phyloP scores from a whole-genome alignment of 345 rosid genomes.

The Euclidium syriacum region DNA sequence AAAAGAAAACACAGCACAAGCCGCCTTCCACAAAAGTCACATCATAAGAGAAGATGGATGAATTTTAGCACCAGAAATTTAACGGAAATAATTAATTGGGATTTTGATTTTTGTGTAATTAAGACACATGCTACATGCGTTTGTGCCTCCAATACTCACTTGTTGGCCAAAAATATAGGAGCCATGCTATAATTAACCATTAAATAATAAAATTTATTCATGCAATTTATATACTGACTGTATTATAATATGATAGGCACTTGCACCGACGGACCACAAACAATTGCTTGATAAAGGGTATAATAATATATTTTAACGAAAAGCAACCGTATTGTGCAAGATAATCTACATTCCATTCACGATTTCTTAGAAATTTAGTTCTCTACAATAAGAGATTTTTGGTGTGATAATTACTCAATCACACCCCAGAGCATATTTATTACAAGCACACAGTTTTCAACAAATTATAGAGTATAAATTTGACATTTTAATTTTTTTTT shows the following conservation, averaged over 20 bases:
- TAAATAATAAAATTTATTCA: neutral
- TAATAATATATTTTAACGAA: neutral
- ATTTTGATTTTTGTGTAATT: neutral
- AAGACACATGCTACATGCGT: neutral
- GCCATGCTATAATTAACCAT: slow-evolving; percentile 7
- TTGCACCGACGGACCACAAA: slow-evolving; percentile 17
- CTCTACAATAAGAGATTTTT: neutral
- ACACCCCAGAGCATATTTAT: neutral
- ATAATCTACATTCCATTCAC: slow-evolving; percentile 17
- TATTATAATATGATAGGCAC: slow-evolving; percentile 8
- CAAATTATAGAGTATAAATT: neutral
- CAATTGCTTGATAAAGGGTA: neutral
- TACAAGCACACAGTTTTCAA: neutral
- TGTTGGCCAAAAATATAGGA: neutral
- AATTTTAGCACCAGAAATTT: neutral
- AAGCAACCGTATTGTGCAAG: slow-evolving; percentile 19
- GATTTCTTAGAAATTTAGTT: neutral
- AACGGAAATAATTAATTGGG: neutral
- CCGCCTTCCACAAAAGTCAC: neutral
- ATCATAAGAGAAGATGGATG: neutral
- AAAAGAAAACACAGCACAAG: neutral
- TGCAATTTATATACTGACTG: slow-evolving; percentile 5
- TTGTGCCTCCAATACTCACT: slow-evolving; percentile 2
- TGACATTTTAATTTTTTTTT: neutral
- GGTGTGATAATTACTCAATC: slow-evolving; percentile 2